Conservation (phyloP, 345 rosid genomes). For the Pistacia atlantica region DNA sequence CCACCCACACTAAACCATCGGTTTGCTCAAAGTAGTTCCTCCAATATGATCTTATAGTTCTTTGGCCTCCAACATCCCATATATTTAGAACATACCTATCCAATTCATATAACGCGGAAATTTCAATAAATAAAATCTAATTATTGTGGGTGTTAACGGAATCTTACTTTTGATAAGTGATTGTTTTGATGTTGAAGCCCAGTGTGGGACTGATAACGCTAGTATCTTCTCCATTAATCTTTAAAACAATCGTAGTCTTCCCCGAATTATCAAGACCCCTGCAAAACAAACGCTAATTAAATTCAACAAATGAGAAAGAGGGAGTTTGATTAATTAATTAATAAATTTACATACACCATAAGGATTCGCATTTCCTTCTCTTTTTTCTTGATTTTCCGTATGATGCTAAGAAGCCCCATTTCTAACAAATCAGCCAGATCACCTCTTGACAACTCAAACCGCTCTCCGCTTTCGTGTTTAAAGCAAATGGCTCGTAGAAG, state of each 20-base stretch:
- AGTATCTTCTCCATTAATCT: slow-evolving; percentile 92
- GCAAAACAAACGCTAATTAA: slow-evolving; percentile 6
- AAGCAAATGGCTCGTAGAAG: slow-evolving; percentile 58
- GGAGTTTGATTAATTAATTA: not conserved
- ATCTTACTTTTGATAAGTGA: slow-evolving; percentile 66
- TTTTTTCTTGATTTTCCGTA: slow-evolving; percentile 84
- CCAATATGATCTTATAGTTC: slow-evolving; percentile 92
- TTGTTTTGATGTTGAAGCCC: slow-evolving; percentile 90
- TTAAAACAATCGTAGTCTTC: slow-evolving; percentile 90
- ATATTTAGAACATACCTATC: slow-evolving; percentile 77
- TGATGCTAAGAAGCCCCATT: slow-evolving; percentile 69
- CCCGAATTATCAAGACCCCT: slow-evolving; percentile 96
- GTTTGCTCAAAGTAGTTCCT: slow-evolving; percentile 97
- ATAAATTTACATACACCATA: slow-evolving; percentile 67
- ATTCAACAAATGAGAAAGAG: not conserved
- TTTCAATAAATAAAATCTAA: not conserved
- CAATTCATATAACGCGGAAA: slow-evolving; percentile 7
- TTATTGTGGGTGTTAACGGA: not conserved
- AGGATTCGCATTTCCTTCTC: slow-evolving; percentile 98
- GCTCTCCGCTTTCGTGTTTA: slow-evolving; percentile 29
- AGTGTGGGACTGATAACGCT: slow-evolving; percentile 90
- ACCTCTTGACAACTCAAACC: not conserved
- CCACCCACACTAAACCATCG: slow-evolving; percentile 97
- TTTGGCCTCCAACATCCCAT: slow-evolving; percentile 98
- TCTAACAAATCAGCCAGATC: not conserved